phyloP scores from a whole-genome alignment of 805 yeast species.

The Monosporozyma servazzii region DNA sequence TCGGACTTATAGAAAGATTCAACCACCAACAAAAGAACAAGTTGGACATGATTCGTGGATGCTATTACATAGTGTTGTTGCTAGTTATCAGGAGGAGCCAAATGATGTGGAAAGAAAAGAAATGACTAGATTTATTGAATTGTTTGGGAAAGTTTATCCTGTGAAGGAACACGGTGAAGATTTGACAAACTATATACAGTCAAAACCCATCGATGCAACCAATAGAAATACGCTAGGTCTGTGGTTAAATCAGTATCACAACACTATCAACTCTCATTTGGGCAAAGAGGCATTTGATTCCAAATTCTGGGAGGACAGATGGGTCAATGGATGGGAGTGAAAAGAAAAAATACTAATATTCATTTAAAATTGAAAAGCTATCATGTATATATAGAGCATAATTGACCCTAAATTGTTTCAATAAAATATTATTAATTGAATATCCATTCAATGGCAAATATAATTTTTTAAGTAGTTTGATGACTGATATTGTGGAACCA shows the following conservation, averaged over 20 bases:
- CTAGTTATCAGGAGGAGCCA: conserved; percentile 72
- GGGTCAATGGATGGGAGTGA: conserved; percentile 88
- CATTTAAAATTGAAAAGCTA: conserved; percentile 1
- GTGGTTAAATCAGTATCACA: conserved; percentile 95
- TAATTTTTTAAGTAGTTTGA: too few relatives aligned
- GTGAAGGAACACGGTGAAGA: conserved; percentile 79
- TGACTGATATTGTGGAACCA: too few relatives aligned
- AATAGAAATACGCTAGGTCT: conserved; percentile 71
- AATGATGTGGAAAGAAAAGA: conserved; percentile 53
- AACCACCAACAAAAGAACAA: conserved; percentile 80
- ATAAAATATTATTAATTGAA: too few relatives aligned
- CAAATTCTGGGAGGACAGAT: conserved; percentile 80
- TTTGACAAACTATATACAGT: conserved; percentile 52
- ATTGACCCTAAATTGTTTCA: not conserved
- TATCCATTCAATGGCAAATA: too few relatives aligned
- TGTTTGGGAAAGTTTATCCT: conserved; percentile 79
- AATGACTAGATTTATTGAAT: conserved; percentile 55
- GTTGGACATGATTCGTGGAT: conserved; percentile 91
- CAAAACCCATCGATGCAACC: conserved; percentile 45
- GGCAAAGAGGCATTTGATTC: conserved; percentile 87
- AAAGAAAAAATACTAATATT: not conserved
- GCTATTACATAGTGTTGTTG: conserved; percentile 80
- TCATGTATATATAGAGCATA: not conserved
- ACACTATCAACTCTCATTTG: conserved; percentile 76
- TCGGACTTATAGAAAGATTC: conserved; percentile 36